Conservation (phyloP, 805 yeast species). For the Diddensiella transvaalensis region DNA sequence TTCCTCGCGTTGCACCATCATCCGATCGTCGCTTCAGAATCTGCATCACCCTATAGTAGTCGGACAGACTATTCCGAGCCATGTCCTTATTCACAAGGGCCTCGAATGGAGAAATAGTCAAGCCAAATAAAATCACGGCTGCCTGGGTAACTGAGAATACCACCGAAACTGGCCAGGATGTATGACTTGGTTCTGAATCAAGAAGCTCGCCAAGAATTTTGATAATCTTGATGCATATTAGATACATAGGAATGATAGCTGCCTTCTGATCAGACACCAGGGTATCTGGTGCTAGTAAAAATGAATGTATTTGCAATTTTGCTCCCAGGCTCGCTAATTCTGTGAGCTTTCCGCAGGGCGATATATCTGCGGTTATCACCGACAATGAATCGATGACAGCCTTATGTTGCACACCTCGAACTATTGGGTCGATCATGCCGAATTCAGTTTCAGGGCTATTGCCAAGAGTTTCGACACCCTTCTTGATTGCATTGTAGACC, state of each 20-base stretch:
- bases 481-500: conserved; percentile 5
- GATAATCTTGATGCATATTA: conserved; percentile 13
- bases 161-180: conserved; percentile 3
- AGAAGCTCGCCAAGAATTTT: conserved; percentile 1
- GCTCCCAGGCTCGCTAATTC: conserved; percentile 12
- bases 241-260: conserved; percentile 10
- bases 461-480: conserved; percentile 13
- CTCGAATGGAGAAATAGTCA: conserved; percentile 10
- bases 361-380: conserved; percentile 8
- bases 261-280: conserved; percentile 9
- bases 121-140: conserved; percentile 15
- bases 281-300: conserved; percentile 15
- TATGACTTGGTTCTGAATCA: not conserved
- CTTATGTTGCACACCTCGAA: conserved; percentile 11
- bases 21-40: not conserved
- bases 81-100: conserved; percentile 8
- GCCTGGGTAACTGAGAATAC: conserved; percentile 3
- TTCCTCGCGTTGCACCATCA: conserved; percentile 9
- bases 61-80: conserved; percentile 14
- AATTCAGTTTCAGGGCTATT: conserved; percentile 16
- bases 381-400: conserved; percentile 7
- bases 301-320: conserved; percentile 17
- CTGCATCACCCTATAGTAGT: conserved; percentile 5
- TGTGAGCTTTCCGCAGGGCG: conserved; percentile 8
- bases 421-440: conserved; percentile 15